Evolutionary conservation across 805 yeast species (phyloP).

Genomic region (Teunomyces atbi): DNA sequence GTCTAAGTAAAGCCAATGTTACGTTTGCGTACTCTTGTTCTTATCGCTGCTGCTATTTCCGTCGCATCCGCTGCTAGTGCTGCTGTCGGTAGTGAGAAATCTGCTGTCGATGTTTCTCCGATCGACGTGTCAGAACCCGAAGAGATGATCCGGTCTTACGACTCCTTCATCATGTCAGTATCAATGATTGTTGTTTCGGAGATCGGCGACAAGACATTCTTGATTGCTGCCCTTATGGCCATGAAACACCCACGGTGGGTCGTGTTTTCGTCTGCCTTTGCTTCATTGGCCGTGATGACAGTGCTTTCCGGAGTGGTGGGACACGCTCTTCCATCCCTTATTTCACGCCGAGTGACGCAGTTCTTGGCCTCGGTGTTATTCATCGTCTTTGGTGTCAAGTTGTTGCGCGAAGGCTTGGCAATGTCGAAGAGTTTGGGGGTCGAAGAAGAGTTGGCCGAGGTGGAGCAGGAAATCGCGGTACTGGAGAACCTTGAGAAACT

Average conservation of each 20-base stretch:
- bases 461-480: slow-evolving; percentile 85
- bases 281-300: slow-evolving; percentile 88
- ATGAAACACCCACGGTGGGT: slow-evolving; percentile 84
- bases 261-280: slow-evolving; percentile 86
- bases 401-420: slow-evolving; percentile 75
- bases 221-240: slow-evolving; percentile 97
- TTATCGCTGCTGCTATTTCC: not conserved
- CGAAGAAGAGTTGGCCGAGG: slow-evolving; percentile 94
- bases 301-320: slow-evolving; percentile 88
- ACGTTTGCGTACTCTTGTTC: not conserved
- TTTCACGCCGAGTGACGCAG: slow-evolving; percentile 78
- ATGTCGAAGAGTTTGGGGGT: slow-evolving; percentile 86
- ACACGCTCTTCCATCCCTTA: slow-evolving; percentile 79
- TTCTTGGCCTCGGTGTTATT: slow-evolving; percentile 79
- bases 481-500: slow-evolving; percentile 51
- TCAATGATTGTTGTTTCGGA: slow-evolving; percentile 95
- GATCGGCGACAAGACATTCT: slow-evolving; percentile 95
- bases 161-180: slow-evolving; percentile 73
- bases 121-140: slow-evolving; percentile 2
- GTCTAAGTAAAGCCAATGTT: not conserved
- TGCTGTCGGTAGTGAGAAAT: not conserved
- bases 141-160: slow-evolving; percentile 16
- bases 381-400: slow-evolving; percentile 74
- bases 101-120: not conserved
- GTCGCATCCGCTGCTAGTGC: not conserved